Evolutionary conservation across 345 rosid species (phyloP).

Genomic region (Lepidium sativum): DNA sequence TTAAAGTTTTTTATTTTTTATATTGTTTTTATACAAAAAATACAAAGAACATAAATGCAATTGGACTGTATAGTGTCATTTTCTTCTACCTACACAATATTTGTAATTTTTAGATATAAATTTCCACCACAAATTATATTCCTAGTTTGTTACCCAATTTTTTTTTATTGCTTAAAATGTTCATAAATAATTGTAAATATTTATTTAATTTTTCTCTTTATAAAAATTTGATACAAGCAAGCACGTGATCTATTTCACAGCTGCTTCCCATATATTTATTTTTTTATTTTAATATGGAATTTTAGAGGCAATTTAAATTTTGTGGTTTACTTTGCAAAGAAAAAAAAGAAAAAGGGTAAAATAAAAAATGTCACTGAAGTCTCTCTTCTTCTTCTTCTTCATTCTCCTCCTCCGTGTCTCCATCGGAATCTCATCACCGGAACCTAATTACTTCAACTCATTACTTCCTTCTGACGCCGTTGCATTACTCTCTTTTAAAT

Average conservation of each 20-base stretch:
- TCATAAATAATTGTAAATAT: no score
- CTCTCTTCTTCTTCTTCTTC: constrained; percentile 15
- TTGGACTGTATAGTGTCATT: neutral
- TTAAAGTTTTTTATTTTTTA: no score
- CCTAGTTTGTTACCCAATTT: neutral
- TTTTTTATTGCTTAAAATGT: no score
- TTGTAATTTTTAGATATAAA: no score
- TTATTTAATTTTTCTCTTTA: no score
- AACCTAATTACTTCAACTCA: constrained; percentile 31
- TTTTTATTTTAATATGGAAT: neutral
- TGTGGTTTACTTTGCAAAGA: neutral
- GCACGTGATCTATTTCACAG: neutral
- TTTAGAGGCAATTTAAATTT: constrained; percentile 6
- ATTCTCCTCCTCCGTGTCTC: constrained; percentile 11
- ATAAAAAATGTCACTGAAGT: constrained; percentile 20
- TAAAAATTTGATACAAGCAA: no score
- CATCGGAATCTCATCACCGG: constrained; percentile 24
- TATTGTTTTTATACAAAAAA: no score
- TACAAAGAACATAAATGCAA: neutral
- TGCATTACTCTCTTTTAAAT: constrained; percentile 69
- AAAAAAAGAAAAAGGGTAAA: neutral
- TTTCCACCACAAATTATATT: neutral
- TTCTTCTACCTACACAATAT: constrained; percentile 8
- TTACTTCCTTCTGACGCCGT: constrained; percentile 63
- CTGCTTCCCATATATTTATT: constrained; percentile 3